Conservation (phyloP, 2,329 filamentous ascomycete genomes). For the Colletotrichum gigasporum region DNA sequence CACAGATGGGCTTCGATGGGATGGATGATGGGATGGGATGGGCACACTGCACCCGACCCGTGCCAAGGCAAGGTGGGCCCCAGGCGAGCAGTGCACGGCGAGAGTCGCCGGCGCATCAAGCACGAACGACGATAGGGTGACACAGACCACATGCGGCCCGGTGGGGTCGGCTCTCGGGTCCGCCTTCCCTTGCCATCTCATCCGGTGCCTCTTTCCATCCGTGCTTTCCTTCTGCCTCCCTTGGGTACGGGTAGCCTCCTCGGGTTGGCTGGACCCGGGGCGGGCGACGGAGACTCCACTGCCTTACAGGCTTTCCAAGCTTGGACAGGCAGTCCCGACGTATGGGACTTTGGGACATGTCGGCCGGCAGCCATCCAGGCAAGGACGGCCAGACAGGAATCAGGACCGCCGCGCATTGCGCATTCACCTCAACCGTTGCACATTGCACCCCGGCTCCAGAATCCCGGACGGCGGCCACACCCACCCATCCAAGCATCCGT, state of each 20-base stretch:
- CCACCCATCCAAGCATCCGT: not conserved
- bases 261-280: not conserved
- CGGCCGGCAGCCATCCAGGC: too few relatives aligned
- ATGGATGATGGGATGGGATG: too few relatives aligned
- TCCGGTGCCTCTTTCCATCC: not conserved
- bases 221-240: not conserved
- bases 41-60: too few relatives aligned
- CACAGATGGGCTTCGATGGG: too few relatives aligned
- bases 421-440: not conserved
- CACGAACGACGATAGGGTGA: not conserved
- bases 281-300: not conserved
- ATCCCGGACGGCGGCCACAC: not conserved
- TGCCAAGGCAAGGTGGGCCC: too few relatives aligned
- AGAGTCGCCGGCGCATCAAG: not conserved
- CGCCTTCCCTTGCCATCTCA: not conserved
- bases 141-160: conserved; percentile 9
- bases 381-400: too few relatives aligned
- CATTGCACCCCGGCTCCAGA: not conserved
- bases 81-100: not conserved
- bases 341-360: too few relatives aligned
- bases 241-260: too few relatives aligned
- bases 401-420: too few relatives aligned
- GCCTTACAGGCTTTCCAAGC: not conserved
- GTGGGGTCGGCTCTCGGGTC: not conserved
- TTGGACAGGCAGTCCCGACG: not conserved